Evolutionary conservation across 2,329 filamentous ascomycete species (phyloP), one percentile per base, ranked within the genome.

Genomic region (Aureobasidium sp.): DNA sequence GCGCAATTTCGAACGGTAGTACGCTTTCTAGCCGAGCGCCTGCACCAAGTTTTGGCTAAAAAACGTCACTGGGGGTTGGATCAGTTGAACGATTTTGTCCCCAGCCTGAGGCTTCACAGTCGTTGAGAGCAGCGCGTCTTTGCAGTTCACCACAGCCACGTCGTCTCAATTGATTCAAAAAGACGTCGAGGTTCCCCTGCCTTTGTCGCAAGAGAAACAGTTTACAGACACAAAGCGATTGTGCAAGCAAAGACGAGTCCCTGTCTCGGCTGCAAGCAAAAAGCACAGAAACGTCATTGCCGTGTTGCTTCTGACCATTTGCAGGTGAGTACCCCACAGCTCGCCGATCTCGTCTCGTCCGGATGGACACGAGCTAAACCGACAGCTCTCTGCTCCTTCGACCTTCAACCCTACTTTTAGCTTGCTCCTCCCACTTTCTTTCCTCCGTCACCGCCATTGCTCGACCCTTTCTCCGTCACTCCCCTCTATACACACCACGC

Each of bases 41-140:
- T 55, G 51, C 51, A 55, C 51, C 51, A 55, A 55, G 24, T 57
- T 57, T 55, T 41, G 51, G 27, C 39, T 37, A 41, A 57, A 46
- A 57, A 57, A 57, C 53, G 53, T 57, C 53, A 57, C 39, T 57
- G 53, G 39, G 5, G 34, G 24, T 26, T 53, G 34, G 50, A n/a
- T 36, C 50, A 52, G 51, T 55, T 41, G 15, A 43, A 41, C 36
- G 12, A 43, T 43, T 20, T 32, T 17, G 24, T 53, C 37, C 32
- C 50, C 51, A 55, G 51, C 51, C 51, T 55, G 51, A 55, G 51
- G 51, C 51, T 43, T 55, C 37, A 20, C 20, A 57, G 20, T 57
- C n/a, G 53, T 57, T 57, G 53, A 26, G 53, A 57, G 7, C 13
- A 44, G 39, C n/a, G 53, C 41, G 29, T 44, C 26, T 26, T 7